Percentiles rank a stretch among this genome's conserved stretches.
Conservation (phyloP, 129 eudicot species). For the Dittrichia graveolens region DNA sequence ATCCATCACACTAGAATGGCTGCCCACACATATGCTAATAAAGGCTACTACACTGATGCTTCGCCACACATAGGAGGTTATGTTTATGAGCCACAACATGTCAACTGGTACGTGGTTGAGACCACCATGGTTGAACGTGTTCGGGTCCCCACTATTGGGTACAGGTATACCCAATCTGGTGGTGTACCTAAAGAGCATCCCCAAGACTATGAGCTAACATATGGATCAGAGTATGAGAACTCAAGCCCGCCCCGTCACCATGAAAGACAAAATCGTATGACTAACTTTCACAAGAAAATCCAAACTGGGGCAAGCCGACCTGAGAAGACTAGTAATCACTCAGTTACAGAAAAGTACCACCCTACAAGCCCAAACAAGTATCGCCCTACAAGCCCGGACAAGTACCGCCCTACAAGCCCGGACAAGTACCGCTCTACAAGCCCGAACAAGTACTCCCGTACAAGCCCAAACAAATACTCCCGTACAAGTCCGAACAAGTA, state of each 20-base stretch:
- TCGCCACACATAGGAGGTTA: slow-evolving; percentile 23
- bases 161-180: slow-evolving; percentile 20
- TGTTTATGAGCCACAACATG: slow-evolving; percentile 13
- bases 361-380: slow-evolving; percentile 6
- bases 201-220: slow-evolving; percentile 8
- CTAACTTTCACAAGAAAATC: slow-evolving; percentile 23
- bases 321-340: neutral
- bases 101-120: slow-evolving; percentile 30
- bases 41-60: slow-evolving; percentile 13
- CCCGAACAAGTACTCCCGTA: neutral
- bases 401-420: neutral
- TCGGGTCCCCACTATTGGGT: slow-evolving; percentile 23
- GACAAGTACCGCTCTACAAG: neutral
- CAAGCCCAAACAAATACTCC: neutral
- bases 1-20: slow-evolving; percentile 20
- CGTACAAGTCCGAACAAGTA: slow-evolving; percentile 13
- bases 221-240: slow-evolving; percentile 18
- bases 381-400: neutral
- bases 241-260: slow-evolving; percentile 13
- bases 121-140: slow-evolving; percentile 31
- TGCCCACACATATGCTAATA: slow-evolving; percentile 24
- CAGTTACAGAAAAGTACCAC: neutral
- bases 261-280: slow-evolving; percentile 3
- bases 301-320: slow-evolving; percentile 20
- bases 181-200: slow-evolving; percentile 14